Conservation (phyloP, 202 grass and related monocot species). For the Elaeis oleifera region DNA sequence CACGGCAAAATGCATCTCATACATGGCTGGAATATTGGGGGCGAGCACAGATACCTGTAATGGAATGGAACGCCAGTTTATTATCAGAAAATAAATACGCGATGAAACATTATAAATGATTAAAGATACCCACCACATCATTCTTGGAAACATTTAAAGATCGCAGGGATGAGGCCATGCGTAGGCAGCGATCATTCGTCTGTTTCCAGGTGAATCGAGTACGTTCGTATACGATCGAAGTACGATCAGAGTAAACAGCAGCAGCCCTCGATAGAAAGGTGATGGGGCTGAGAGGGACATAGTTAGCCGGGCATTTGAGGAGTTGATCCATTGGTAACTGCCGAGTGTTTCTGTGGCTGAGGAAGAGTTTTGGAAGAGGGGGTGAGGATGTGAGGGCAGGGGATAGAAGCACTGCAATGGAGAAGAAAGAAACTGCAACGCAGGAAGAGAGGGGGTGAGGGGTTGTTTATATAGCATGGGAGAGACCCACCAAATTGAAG, state of each 20-base stretch:
- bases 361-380: no score
- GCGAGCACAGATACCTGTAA: constrained; percentile 49
- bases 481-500: no score
- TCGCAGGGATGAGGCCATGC: constrained; percentile 47
- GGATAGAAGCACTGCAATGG: no score
- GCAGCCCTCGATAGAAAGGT: constrained; percentile 50
- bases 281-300: constrained; percentile 40
- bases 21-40: constrained; percentile 52
- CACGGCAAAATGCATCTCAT: constrained; percentile 70
- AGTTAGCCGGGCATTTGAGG: constrained; percentile 38
- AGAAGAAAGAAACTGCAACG: no score
- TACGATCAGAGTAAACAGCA: constrained; percentile 37
- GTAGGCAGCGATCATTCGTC: constrained; percentile 41
- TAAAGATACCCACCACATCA: constrained; percentile 36
- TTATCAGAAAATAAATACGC: constrained; percentile 1
- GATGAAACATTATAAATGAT: background rate
- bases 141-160: constrained; percentile 33
- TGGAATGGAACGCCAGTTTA: background rate
- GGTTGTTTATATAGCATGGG: no score
- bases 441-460: no score
- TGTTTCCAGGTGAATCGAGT: constrained; percentile 41
- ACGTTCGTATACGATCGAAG: constrained; percentile 36
- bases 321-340: constrained; percentile 34
- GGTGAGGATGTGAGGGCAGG: no score
- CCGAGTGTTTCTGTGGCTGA: no score